Percentiles rank a stretch among this genome's conserved stretches.
phyloP scores from a whole-genome alignment of 345 rosid genomes.

The Eucalyptus viminalis region DNA sequence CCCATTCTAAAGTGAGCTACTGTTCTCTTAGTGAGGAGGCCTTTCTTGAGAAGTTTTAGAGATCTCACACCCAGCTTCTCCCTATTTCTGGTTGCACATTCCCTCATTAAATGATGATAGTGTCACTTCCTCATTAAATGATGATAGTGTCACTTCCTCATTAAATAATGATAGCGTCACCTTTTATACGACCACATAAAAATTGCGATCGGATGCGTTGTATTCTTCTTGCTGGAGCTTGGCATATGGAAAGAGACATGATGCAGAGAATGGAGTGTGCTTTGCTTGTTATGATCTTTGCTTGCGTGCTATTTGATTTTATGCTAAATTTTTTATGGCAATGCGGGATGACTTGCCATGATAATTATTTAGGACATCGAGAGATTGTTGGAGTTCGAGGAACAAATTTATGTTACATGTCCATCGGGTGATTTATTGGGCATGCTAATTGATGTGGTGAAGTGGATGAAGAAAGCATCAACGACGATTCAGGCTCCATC shows the following conservation, averaged over 20 bases:
- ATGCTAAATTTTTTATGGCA: not conserved
- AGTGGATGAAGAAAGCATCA: slow-evolving; percentile 47
- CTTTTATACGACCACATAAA: not conserved
- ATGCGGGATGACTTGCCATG: not conserved
- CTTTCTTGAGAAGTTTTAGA: not conserved
- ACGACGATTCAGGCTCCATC: slow-evolving; percentile 14
- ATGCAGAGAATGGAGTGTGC: not conserved
- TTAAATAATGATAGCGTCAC: not conserved
- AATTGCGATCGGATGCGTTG: not conserved
- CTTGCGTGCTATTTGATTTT: not conserved
- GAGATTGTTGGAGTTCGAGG: slow-evolving; percentile 23
- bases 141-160: not conserved
- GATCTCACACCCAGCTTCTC: not conserved
- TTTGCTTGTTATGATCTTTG: not conserved
- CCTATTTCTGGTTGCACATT: not conserved
- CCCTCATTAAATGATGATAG: not conserved
- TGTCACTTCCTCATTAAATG: not conserved
- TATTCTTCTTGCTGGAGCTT: not conserved
- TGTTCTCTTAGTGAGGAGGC: not conserved
- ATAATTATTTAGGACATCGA: slow-evolving; percentile 33
- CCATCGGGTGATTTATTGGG: slow-evolving; percentile 12
- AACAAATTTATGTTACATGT: slow-evolving; percentile 5
- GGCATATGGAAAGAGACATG: not conserved
- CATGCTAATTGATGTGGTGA: slow-evolving; percentile 22
- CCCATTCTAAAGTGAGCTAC: not conserved